Base-by-base conservation (phyloP, 1,284 basidiomycete species). In the Trichosporon sp. region DNA sequence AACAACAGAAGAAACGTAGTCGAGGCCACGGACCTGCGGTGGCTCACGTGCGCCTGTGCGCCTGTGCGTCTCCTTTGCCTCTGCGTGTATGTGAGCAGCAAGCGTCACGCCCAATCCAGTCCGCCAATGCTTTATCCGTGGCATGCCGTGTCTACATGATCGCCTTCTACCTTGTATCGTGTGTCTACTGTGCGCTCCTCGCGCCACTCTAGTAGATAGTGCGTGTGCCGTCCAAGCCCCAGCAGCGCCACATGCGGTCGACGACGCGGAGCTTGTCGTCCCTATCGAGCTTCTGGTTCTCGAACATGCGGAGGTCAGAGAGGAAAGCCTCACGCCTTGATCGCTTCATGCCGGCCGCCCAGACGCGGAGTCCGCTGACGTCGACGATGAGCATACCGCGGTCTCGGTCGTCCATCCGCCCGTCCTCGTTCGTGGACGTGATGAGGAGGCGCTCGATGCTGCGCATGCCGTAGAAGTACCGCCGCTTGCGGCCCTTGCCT, bases 231-330 rank as follows among this genome's bases (percentile, higher is more conserved):
- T 75, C 71, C 1, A 73, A 54, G 1, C 89, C 86, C 92, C 92
- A 96, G 65, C 86, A 88, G 67, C 89, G 86, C 93, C 93, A 96
- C 87, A 96, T 95, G 69, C 93, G 82, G 67, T 93, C 87, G 4
- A 96, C 83, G 4, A 94, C 88, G 58, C 83, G 80, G 71, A 91
- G 76, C 79, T 93, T 93, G 72, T 89, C 89, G 40, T 82, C 82
- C 52, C 87, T 82, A 9, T 84, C 84, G 58, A 93, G 75, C 34
- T 62, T 60, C 0, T 89, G 86, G 72, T 90, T 85, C 78, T 95
- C 93, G 59, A 98, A 78, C 77, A 94, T 89, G 14, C 84, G 82
- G 1, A 98, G 85, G 75, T 99, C 95, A 63, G 91, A 87, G 69
- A 96, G 78, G 78, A 96, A 94, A 1, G 88, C 88, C 64, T 54